Conservation (phyloP, 2,329 filamentous ascomycete species). For the Penicillium concentricum region DNA sequence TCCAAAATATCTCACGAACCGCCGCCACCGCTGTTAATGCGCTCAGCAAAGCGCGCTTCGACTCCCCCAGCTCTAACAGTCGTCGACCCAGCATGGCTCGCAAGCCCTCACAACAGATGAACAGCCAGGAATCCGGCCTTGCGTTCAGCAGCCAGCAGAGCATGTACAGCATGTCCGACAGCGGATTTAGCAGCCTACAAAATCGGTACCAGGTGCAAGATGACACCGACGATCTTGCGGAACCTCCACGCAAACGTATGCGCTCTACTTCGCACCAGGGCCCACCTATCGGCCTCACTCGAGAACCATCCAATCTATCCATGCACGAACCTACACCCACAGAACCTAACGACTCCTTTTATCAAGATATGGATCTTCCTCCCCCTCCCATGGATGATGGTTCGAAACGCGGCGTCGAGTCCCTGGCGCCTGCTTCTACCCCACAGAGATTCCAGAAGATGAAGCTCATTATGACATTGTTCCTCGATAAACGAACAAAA, state of each 20-base stretch:
- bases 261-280: conserved; percentile 55
- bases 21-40: conserved; percentile 91
- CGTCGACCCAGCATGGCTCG: conserved; percentile 68
- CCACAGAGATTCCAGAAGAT: conserved; percentile 76
- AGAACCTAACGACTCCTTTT: conserved; percentile 49
- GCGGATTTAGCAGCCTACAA: conserved; percentile 68
- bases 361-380: conserved; percentile 41
- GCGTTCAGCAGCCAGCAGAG: conserved; percentile 80
- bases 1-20: conserved; percentile 93
- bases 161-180: conserved; percentile 69
- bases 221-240: conserved; percentile 57
- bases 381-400: conserved; percentile 31
- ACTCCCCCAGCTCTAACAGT: conserved; percentile 71
- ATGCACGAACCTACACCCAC: conserved; percentile 46
- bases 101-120: conserved; percentile 64
- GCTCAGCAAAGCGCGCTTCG: conserved; percentile 92
- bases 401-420: conserved; percentile 37
- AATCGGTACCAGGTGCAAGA: conserved; percentile 40
- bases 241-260: conserved; percentile 79
- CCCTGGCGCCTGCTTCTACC: conserved; percentile 53
- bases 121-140: conserved; percentile 63
- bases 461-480: conserved; percentile 76
- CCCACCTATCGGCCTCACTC: conserved; percentile 36
- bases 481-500: conserved; percentile 69
- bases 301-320: conserved; percentile 35